Evolutionary conservation across 345 rosid species (phyloP).

Genomic region (Erucastrum elatum): DNA sequence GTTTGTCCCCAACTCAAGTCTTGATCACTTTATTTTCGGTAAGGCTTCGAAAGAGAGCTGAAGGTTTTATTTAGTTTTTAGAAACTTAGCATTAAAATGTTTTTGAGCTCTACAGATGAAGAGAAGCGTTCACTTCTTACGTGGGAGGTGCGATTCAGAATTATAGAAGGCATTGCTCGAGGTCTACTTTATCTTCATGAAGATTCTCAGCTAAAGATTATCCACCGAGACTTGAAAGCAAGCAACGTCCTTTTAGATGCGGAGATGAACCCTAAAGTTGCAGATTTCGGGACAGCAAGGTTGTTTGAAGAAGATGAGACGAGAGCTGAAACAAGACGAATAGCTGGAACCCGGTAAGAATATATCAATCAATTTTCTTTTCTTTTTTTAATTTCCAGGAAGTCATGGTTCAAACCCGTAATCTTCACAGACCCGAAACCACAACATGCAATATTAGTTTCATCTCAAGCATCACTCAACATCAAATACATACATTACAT

Average conservation of each 20-base stretch:
- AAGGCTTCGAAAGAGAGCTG: neutral
- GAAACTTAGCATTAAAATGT: neutral
- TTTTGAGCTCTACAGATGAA: neutral
- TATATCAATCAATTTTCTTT: neutral
- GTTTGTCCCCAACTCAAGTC: neutral
- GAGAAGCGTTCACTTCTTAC: neutral
- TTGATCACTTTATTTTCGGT: neutral
- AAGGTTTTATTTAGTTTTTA: neutral
- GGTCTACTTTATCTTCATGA: neutral
- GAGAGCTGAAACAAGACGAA: neutral
- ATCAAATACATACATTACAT: neutral
- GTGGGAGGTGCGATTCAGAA: neutral
- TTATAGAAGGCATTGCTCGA: neutral
- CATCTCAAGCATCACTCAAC: neutral
- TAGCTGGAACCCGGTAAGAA: neutral
- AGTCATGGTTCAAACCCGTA: no score
- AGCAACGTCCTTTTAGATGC: neutral
- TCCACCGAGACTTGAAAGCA: neutral
- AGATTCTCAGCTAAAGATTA: neutral
- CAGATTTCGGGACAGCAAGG: neutral
- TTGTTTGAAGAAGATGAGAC: neutral
- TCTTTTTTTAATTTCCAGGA: no score
- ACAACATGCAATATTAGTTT: neutral
- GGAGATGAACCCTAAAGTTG: neutral
- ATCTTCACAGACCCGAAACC: no score